Base-by-base conservation (phyloP, 225 moss, liverwort and hornwort genomes). In the Straminergon stramineum region DNA sequence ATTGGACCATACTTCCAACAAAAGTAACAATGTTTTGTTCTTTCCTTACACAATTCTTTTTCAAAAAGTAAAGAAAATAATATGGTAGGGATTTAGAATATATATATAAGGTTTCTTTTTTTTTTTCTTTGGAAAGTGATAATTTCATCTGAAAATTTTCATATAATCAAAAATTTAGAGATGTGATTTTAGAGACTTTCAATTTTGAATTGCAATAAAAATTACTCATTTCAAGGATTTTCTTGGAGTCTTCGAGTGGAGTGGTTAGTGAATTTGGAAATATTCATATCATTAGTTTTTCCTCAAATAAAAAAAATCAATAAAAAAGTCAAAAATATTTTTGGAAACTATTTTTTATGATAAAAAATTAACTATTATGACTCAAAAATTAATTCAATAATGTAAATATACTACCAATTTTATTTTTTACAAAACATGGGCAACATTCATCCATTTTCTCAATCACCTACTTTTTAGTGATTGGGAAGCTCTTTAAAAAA, bases 381-480 rank as follows among this genome's bases (percentile, higher is more conserved):
- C 6, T 45, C 28, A 28, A 45, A 45, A 45, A 28, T 10, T 74
- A 45, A 30, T 45, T 74, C 5, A 74, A 28, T 45, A 6, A 74
- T 45, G 45, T 74, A 6, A 10, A 30, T 11, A 30, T 30, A 74
- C 3, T 16, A 9, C 1, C 15, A 16, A 74, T 28, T 45, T 45
- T 27, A 8, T 43, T 28, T 70, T 45, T 17, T 74, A 28, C 16
- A 45, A 43, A 39, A 28, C 16, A 45, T 28, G 2, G 17, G 3
- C 28, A 30, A 9, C 6, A 28, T 74, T 74, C 13, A 45, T 30
- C 17, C 16, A 43, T 45, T 41, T 43, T 73, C 17, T 51, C 32
- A 75, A 12, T 31, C 6, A 30, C 3, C 0, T 5, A 0, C 19
- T 51, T 32, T 13, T 1, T 51, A 20, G 12, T 17, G 28, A 45